Evolutionary conservation across 768 basidiomycete species (phyloP).

Genomic region (Sporobolomyces phaffii): DNA sequence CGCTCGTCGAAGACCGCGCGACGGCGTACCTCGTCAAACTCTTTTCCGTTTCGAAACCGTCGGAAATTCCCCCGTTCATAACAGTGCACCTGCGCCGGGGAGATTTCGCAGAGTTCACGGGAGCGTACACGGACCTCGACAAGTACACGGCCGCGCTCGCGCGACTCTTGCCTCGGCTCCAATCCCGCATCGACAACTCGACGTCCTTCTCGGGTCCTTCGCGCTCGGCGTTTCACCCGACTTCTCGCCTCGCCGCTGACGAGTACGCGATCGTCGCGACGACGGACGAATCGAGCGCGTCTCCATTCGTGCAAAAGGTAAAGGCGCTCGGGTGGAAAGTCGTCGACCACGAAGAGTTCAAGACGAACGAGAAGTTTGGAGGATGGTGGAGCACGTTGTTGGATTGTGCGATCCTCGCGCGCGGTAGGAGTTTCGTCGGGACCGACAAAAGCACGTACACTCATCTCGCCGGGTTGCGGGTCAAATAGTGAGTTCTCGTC

Average conservation of each 20-base stretch:
- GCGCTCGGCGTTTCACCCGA: background rate
- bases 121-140: conserved; percentile 27
- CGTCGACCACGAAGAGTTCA: conserved; percentile 26
- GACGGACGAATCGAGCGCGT: conserved; percentile 31
- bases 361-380: conserved; percentile 18
- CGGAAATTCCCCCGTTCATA: conserved; percentile 34
- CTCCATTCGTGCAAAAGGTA: conserved; percentile 17
- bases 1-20: conserved; percentile 1
- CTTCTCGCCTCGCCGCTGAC: background rate
- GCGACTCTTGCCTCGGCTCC: conserved; percentile 1
- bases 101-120: conserved; percentile 35
- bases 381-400: conserved; percentile 32
- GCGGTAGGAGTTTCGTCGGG: conserved; percentile 29
- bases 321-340: conserved; percentile 28
- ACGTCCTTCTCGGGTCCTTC: conserved; percentile 9
- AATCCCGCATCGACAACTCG: conserved; percentile 17
- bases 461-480: conserved; percentile 2
- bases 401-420: conserved; percentile 25
- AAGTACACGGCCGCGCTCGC: conserved; percentile 26
- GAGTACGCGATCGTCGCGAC: conserved; percentile 30
- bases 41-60: background rate
- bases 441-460: conserved; percentile 3
- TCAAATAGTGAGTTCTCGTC: background rate
- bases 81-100: conserved; percentile 34
- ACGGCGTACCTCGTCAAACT: conserved; percentile 22